Evolutionary conservation across 805 yeast species (phyloP), one percentile per base, ranked within the genome.

Genomic region (Lipomyces sp.): DNA sequence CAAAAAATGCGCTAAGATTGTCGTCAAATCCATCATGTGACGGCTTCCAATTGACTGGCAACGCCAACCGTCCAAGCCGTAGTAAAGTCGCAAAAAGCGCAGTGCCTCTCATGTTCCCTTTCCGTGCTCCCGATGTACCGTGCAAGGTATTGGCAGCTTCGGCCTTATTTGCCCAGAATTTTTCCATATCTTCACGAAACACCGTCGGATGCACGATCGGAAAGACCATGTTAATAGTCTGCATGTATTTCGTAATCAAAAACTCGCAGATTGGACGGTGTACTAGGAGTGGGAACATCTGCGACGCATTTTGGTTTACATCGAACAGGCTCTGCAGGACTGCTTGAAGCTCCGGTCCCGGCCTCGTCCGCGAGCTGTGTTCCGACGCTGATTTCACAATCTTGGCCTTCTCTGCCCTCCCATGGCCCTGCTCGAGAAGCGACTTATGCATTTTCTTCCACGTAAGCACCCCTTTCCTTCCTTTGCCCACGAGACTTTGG

Each of bases 221-320:
- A 53, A 63, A 69, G n/a, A 73, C 57, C 34, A 65, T 59, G 62
- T 74, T 74, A 32, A 72, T 66, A 4, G 66, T 64, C 45, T 58
- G 57, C 48, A 73, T 59, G 60, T 65, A 74, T 37, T 71, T 64
- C 32, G 65, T 67, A 37, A 71, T 63, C 33, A 73, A 60, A 35
- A 64, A 68, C 32, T 71, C 70, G 51, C 73, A 69, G 8, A 74
- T 18, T 32, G 59, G 65, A 3, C 71, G 63, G 24, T 71, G 71
- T 30, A 72, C 74, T 13, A 70, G 56, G 24, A 64, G 67, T 13
- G 71, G 71, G 53, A 68, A 68, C 55, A 59, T 48, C 37, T 42
- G 15, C 7, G 29, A 48, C 13, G 51, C 45, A 15, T 62, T 58
- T 5, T 61, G 62, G 15, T 42, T 13, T 13, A 53, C 57, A 45